Evolutionary conservation across 2,329 filamentous ascomycete species (phyloP).

Genomic region (Paecilomyces niveus): DNA sequence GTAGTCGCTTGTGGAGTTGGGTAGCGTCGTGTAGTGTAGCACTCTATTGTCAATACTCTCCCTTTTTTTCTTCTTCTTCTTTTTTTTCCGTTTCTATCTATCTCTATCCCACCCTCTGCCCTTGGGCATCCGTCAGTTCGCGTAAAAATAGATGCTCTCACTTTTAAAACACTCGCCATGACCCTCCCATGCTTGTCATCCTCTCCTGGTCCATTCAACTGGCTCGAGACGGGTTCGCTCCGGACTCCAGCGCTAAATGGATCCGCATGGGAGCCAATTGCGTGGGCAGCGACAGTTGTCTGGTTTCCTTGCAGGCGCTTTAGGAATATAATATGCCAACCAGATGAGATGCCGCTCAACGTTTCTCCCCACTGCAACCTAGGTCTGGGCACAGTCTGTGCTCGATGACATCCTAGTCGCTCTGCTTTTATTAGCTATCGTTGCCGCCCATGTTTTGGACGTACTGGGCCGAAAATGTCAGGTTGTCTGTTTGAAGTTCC

Average conservation of each 20-base stretch:
- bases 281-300: background rate
- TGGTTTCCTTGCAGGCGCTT: background rate
- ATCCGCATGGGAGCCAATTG: background rate
- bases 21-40: background rate
- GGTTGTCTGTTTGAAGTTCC: background rate
- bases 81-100: background rate
- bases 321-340: background rate
- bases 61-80: background rate
- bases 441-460: background rate
- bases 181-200: background rate
- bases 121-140: background rate
- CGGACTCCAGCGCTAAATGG: background rate
- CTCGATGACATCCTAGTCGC: background rate
- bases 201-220: background rate
- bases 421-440: background rate
- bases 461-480: background rate
- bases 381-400: no score
- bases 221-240: background rate
- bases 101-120: background rate
- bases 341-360: background rate
- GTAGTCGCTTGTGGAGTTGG: background rate
- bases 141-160: background rate
- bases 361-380: background rate
- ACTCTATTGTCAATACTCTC: background rate
- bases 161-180: background rate